Evolutionary conservation across 768 basidiomycete species (phyloP).

Genomic region (Trametes maxima): DNA sequence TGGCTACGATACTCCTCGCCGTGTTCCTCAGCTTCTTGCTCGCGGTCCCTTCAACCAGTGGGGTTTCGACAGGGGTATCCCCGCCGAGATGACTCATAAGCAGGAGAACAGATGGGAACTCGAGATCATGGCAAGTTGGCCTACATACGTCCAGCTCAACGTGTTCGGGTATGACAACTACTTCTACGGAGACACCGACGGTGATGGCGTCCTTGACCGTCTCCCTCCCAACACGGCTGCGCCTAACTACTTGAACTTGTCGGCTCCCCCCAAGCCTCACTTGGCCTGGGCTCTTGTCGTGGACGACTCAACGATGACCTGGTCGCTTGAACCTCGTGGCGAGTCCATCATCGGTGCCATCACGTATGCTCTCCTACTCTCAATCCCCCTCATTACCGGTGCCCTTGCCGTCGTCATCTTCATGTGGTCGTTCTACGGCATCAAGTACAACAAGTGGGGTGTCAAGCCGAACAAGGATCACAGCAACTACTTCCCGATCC

Average conservation of each 20-base stretch:
- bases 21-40: constrained; percentile 84
- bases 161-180: constrained; percentile 90
- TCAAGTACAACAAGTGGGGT: constrained; percentile 92
- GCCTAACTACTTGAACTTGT: constrained; percentile 89
- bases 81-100: constrained; percentile 66
- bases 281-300: constrained; percentile 85
- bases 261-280: constrained; percentile 85
- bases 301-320: constrained; percentile 74
- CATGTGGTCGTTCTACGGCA: constrained; percentile 97
- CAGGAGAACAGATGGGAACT: constrained; percentile 77
- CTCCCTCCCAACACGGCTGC: constrained; percentile 86
- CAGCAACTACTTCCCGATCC: constrained; percentile 87
- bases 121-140: constrained; percentile 90
- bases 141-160: constrained; percentile 87
- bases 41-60: constrained; percentile 91
- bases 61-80: constrained; percentile 87
- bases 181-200: constrained; percentile 90
- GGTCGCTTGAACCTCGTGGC: constrained; percentile 82
- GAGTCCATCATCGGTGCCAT: constrained; percentile 78
- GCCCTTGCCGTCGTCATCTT: constrained; percentile 81
- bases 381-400: constrained; percentile 86
- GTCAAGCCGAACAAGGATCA: constrained; percentile 70
- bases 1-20: constrained; percentile 61
- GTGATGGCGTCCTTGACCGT: constrained; percentile 86
- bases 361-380: constrained; percentile 82